phyloP scores from a whole-genome alignment of 31 red algal genomes.

The Asparagopsis taxiformis region DNA sequence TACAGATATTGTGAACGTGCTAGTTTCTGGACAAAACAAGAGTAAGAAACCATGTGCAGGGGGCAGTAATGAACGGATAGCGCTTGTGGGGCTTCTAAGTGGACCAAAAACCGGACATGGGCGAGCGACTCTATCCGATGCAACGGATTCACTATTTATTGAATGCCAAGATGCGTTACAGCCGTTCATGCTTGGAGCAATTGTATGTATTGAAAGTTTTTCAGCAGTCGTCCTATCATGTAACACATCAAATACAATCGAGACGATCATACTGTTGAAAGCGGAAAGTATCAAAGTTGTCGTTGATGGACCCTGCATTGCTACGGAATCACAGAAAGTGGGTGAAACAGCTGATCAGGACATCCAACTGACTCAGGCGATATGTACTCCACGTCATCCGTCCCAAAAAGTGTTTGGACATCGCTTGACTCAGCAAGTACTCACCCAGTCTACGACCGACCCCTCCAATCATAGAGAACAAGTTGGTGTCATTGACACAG shows the following conservation, averaged over 20 bases:
- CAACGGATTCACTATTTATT: neutral
- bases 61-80: neutral
- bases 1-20: neutral
- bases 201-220: conserved; percentile 14
- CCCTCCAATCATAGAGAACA: neutral
- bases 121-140: conserved; percentile 2
- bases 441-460: neutral
- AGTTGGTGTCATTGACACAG: neutral
- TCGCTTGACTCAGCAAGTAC: neutral
- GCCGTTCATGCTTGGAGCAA: conserved; percentile 9
- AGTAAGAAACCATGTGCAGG: neutral
- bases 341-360: neutral
- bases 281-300: conserved; percentile 1
- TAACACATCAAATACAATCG: neutral
- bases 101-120: neutral
- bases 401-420: neutral
- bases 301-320: conserved; percentile 18
- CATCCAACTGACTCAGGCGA: neutral
- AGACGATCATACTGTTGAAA: neutral
- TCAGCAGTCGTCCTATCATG: conserved; percentile 1
- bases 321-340: neutral
- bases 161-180: conserved; percentile 8
- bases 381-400: neutral
- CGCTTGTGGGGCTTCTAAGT: neutral
- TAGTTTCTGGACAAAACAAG: neutral